Conservation (phyloP, 352 stramenopile genomes). For the Pilasporangium apinafurcum region DNA sequence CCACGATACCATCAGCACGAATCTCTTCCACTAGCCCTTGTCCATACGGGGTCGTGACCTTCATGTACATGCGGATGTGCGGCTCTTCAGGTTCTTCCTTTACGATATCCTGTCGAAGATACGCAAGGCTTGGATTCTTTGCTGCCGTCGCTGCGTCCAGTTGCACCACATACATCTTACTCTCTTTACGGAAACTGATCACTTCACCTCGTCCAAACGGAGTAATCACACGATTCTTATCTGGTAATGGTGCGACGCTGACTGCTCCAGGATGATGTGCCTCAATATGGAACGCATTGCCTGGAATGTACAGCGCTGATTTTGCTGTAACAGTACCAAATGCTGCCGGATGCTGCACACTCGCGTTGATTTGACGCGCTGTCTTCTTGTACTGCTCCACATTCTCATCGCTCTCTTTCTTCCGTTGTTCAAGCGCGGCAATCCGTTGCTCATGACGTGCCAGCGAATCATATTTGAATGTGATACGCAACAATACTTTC, state of each 20-base stretch:
- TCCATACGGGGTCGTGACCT: slow-evolving; percentile 72
- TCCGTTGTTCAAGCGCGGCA: slow-evolving; percentile 33
- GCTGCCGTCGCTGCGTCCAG: slow-evolving; percentile 49
- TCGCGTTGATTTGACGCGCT: slow-evolving; percentile 36
- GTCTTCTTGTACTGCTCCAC: slow-evolving; percentile 58
- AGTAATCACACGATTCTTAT: slow-evolving; percentile 71
- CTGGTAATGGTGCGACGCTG: slow-evolving; percentile 46
- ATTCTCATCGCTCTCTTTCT: slow-evolving; percentile 61
- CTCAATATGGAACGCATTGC: slow-evolving; percentile 58
- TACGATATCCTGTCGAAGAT: slow-evolving; percentile 59
- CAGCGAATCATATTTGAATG: slow-evolving; percentile 49
- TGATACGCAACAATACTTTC: slow-evolving; percentile 49
- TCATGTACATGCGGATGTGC: slow-evolving; percentile 72
- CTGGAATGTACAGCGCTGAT: slow-evolving; percentile 68
- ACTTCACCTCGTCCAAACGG: slow-evolving; percentile 69
- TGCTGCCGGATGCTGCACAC: slow-evolving; percentile 52
- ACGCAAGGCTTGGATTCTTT: slow-evolving; percentile 62
- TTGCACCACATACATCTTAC: slow-evolving; percentile 80
- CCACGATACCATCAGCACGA: slow-evolving; percentile 56
- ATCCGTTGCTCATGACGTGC: slow-evolving; percentile 35
- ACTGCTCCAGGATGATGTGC: slow-evolving; percentile 65
- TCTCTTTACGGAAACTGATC: slow-evolving; percentile 59
- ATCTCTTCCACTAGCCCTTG: slow-evolving; percentile 59
- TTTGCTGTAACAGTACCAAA: slow-evolving; percentile 45
- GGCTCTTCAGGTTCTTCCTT: slow-evolving; percentile 61